Conservation (phyloP, 2,329 filamentous ascomycete species). For the Pseudopyricularia javanii region DNA sequence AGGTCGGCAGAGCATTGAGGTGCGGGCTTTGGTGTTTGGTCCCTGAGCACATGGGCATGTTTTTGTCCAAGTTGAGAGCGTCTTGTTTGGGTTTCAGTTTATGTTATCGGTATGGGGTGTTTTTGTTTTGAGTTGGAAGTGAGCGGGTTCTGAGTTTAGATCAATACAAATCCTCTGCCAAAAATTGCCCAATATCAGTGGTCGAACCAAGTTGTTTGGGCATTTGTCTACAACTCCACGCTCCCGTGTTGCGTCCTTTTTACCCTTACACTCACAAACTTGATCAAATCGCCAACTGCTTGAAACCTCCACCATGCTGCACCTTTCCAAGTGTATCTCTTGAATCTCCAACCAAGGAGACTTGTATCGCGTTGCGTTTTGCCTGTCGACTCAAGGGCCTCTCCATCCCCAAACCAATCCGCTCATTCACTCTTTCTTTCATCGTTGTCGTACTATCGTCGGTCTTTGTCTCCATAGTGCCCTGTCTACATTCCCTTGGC, state of each 20-base stretch:
- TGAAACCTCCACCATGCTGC: not conserved
- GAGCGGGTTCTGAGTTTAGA: not conserved
- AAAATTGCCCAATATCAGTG: too few species aligned
- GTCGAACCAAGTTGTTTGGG: too few species aligned
- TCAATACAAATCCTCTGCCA: too few species aligned
- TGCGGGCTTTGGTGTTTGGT: slow-evolving; percentile 66
- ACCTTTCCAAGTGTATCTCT: not conserved
- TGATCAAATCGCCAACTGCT: not conserved
- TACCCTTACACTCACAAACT: not conserved
- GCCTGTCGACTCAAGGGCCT: not conserved
- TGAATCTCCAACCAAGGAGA: not conserved
- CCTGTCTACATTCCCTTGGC: not conserved
- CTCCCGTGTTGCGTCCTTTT: not conserved
- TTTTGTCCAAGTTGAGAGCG: not conserved
- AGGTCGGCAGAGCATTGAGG: slow-evolving; percentile 78
- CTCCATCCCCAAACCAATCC: not conserved
- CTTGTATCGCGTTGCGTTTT: not conserved
- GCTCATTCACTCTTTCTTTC: not conserved
- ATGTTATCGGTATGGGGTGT: not conserved
- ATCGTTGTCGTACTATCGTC: not conserved
- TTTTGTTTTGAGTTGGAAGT: not conserved
- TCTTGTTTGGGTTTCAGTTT: not conserved
- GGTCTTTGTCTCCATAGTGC: not conserved
- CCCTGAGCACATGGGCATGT: not conserved
- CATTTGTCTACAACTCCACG: too few species aligned